Base-by-base conservation (phyloP, 2,329 filamentous ascomycete species). In the Fusarium torreyae region DNA sequence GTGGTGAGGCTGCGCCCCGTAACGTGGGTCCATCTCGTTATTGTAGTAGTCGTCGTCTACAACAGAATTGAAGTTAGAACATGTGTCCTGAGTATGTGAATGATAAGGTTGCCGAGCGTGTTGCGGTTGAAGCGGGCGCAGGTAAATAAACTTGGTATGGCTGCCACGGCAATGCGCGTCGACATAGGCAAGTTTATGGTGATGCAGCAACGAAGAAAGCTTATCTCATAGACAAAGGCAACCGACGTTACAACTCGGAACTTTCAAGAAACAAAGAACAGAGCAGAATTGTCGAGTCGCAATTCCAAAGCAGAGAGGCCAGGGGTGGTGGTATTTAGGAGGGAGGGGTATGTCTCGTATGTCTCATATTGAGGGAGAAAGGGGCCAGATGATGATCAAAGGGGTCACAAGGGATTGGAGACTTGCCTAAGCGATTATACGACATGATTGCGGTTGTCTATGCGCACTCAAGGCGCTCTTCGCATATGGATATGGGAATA, bases 391-490 rank as follows among this genome's bases (percentile, higher is more conserved):
- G 69, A 63, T 57, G 58, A 57, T 61, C 61, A 53, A 56, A 62
- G 66, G 63, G 59, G 58, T 70, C 54, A 57, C 45, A 52, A 57
- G 62, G 22, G 50, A 44, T 33, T 39, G 31, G 44, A 48, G 46
- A 88, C 88, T 83, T 86, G 88, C 91, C 89, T 85, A 93, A 81
- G 74, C 90, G 89, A 84, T 92, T 92, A 83, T 93, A 93, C 78
- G 89, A 88, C 89, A 92, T 92, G 81, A 78, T 81, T 55, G 73
- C 65, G 66, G 36, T 54, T 53, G 68, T 69, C 63, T 62, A 66
- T 68, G 73, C 73, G 73, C 73, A 72, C 68, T 61, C 39, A 36
- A 59, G 60, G 73, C 63, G 73, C 71, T 58, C 39, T 64, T 52
- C 51, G 60, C 46, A 59, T 48, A 40, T 26, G 33, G 26, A 24